phyloP scores from a whole-genome alignment of 2,329 filamentous ascomycete genomes.

The Blastomyces gilchristii region DNA sequence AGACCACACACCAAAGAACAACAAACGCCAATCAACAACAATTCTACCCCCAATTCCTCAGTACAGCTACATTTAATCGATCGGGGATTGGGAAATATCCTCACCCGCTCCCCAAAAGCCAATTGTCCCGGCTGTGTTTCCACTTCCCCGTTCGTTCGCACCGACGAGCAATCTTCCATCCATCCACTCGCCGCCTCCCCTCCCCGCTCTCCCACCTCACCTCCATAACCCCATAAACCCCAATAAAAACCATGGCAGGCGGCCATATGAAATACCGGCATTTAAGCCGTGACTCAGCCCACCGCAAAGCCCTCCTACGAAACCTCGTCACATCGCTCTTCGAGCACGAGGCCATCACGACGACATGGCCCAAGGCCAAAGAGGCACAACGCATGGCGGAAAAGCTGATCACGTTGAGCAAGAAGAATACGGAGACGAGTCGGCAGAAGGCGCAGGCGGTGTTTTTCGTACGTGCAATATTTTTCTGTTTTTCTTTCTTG shows the following conservation, averaged over 20 bases:
- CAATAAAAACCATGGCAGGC: slow-evolving; percentile 58
- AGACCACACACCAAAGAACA: not conserved
- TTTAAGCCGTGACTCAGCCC: slow-evolving; percentile 72
- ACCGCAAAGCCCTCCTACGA: slow-evolving; percentile 83
- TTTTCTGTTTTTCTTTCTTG: not conserved
- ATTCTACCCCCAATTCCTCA: not conserved
- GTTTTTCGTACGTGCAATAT: slow-evolving; percentile 60
- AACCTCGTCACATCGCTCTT: slow-evolving; percentile 94
- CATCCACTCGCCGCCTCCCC: not conserved
- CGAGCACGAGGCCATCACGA: slow-evolving; percentile 84
- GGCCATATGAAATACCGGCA: slow-evolving; percentile 81
- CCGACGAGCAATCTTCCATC: not conserved
- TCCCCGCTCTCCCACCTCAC: not conserved
- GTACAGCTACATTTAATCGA: not conserved
- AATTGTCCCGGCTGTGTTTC: not conserved
- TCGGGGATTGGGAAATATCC: not conserved
- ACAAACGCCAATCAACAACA: not conserved
- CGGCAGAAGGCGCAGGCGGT: slow-evolving; percentile 64
- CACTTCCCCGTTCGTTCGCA: not conserved
- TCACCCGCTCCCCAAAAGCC: not conserved
- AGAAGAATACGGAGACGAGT: slow-evolving; percentile 80
- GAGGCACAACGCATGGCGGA: slow-evolving; percentile 90
- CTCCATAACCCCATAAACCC: not conserved
- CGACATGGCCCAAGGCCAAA: slow-evolving; percentile 94
- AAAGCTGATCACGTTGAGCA: slow-evolving; percentile 86